Evolutionary conservation across 192 early-diverging fungal genomes (phyloP).

Genomic region (Coemansia sp.): DNA sequence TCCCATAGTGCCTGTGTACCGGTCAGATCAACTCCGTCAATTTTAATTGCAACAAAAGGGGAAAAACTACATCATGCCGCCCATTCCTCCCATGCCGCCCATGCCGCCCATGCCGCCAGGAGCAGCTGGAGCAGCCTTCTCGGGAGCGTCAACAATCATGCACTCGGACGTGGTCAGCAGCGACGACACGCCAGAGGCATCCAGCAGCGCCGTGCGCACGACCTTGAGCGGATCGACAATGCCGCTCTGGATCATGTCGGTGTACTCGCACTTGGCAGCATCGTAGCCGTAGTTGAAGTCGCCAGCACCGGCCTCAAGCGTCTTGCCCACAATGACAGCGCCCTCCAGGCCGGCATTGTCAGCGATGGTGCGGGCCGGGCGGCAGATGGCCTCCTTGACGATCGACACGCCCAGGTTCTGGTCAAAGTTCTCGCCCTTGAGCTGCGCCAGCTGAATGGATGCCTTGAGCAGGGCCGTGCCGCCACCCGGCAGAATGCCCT

Average conservation of each 20-base stretch:
- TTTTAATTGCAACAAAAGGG: background rate
- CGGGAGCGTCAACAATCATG: constrained; percentile 96
- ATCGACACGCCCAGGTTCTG: constrained; percentile 98
- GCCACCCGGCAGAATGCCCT: constrained; percentile 98
- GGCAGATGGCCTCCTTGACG: constrained; percentile 89
- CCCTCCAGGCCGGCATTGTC: constrained; percentile 98
- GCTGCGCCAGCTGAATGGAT: constrained; percentile 68
- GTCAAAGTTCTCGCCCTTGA: constrained; percentile 98
- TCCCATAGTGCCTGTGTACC: no score
- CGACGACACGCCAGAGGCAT: constrained; percentile 95
- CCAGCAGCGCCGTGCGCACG: constrained; percentile 94
- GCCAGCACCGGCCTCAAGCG: constrained; percentile 73
- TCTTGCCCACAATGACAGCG: constrained; percentile 91
- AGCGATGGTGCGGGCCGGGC: constrained; percentile 91
- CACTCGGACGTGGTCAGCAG: constrained; percentile 97
- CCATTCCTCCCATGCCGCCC: constrained; percentile 72
- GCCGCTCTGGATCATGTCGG: constrained; percentile 95
- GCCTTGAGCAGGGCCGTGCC: constrained; percentile 97
- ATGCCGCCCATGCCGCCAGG: constrained; percentile 72
- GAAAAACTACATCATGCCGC: constrained; percentile 52
- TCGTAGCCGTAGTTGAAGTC: constrained; percentile 95
- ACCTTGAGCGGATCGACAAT: constrained; percentile 99
- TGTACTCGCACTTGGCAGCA: constrained; percentile 87
- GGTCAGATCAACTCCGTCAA: no score
- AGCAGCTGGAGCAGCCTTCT: constrained; percentile 60